phyloP scores from a whole-genome alignment of 2,329 filamentous ascomycete species.

The Calonectria hawksworthii region DNA sequence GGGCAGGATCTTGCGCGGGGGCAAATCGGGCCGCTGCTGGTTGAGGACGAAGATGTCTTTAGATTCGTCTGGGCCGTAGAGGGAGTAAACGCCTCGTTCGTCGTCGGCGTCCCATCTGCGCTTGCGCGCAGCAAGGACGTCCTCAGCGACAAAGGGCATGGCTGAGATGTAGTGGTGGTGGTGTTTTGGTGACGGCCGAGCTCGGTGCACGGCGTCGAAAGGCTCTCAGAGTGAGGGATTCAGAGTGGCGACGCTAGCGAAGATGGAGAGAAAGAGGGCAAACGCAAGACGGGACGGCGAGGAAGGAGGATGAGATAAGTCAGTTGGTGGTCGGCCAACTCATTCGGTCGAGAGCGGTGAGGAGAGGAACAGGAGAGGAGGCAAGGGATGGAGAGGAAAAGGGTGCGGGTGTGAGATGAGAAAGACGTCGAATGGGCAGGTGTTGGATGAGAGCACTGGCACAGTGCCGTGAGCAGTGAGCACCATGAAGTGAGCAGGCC shows the following conservation, averaged over 20 bases:
- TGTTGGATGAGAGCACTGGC: neutral
- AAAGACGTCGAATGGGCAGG: conserved; percentile 6
- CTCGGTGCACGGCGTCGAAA: conserved; percentile 21
- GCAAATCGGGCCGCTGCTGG: conserved; percentile 41
- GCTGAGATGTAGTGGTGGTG: conserved; percentile 25
- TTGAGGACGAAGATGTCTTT: conserved; percentile 46
- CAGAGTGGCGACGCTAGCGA: neutral
- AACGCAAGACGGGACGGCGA: neutral
- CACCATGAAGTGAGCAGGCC: conserved; percentile 16
- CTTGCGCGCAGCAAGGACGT: conserved; percentile 51
- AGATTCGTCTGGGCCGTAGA: conserved; percentile 44
- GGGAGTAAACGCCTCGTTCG: conserved; percentile 39
- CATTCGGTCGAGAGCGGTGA: conserved; percentile 10
- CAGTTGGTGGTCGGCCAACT: neutral
- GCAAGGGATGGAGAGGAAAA: conserved; percentile 29
- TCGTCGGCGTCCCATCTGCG: conserved; percentile 51
- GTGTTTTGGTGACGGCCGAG: conserved; percentile 7
- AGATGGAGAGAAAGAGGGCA: neutral
- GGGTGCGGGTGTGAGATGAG: conserved; percentile 19
- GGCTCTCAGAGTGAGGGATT: conserved; percentile 31
- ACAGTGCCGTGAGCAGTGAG: conserved; percentile 9
- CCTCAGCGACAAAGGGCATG: conserved; percentile 54
- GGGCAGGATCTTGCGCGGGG: conserved; percentile 49
- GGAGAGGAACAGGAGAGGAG: conserved; percentile 18
- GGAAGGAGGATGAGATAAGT: neutral